Base-by-base conservation (phyloP, 805 yeast species). In the Yarrowia hollandica region DNA sequence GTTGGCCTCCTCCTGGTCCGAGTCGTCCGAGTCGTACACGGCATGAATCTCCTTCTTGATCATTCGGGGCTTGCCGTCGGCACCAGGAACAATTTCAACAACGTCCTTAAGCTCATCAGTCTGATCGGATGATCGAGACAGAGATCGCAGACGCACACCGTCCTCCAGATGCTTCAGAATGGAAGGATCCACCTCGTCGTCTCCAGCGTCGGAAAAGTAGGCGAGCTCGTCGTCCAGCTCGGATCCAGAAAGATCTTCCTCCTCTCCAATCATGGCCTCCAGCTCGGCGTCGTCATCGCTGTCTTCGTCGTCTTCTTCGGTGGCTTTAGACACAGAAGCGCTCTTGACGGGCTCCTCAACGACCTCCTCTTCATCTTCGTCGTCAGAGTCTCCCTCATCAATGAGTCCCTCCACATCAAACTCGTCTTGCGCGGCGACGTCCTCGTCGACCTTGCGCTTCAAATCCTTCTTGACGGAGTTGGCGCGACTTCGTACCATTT, bases 31-130 rank as follows among this genome's bases (percentile, higher is more conserved):
- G 69, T 92, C 97, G 71, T 92, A 94, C n/a, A 82, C 83, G 5
- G 99, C 98, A 33, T 90, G 88, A 62, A 94, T 92, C 69, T 90
- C 97, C 3, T 97, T 97, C 66, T 81, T 83, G 60, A 91, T 77
- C 5, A 84, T 72, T 69, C 98, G 78, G n/a, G 83, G 82, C 33
- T 79, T 75, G 8, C 98, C 97, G 72, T 92, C 97, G 0, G 78
- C 76, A 4, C 78, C 78, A 10, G 62, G 44, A 25, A 55, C 31
- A 18, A 52, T 52, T n/a, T 52, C 58, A 14, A 52, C 58, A 35
- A 71, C 67, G 37, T 69, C 72, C 15, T 67, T 66, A 25, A 73
- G 65, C 60, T 72, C 74, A 34, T 74, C 75, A 61, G 74, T 67
- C 57, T 75, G 77, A 37, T 72, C 68, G 50, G 63, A 60, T 9